phyloP scores from a whole-genome alignment of 768 basidiomycete genomes.

The Clitopilus hobsonii region DNA sequence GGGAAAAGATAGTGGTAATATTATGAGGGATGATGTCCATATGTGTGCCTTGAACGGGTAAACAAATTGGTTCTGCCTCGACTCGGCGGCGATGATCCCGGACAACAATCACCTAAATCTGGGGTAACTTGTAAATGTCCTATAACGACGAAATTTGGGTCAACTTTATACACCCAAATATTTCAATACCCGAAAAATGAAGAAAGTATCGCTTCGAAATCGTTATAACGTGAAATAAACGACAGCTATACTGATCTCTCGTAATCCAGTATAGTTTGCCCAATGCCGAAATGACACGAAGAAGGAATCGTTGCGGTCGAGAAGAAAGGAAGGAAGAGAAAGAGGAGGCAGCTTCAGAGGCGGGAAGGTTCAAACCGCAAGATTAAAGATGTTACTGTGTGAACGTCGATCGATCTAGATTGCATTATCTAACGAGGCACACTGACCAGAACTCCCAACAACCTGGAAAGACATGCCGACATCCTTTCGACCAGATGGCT shows the following conservation, averaged over 20 bases:
- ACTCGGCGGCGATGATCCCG: background rate
- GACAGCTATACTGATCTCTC: background rate
- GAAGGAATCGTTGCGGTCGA: background rate
- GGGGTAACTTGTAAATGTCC: background rate
- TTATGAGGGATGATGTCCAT: slow-evolving; percentile 1
- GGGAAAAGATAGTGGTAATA: slow-evolving; percentile 10
- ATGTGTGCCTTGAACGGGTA: background rate
- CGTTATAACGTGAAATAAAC: background rate
- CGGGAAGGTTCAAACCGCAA: slow-evolving; percentile 8
- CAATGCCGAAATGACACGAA: background rate
- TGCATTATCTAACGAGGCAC: background rate
- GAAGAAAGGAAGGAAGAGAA: background rate
- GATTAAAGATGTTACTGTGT: slow-evolving; percentile 6
- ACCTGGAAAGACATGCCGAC: too few species aligned
- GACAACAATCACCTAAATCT: background rate
- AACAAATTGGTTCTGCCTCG: background rate
- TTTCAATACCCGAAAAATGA: background rate
- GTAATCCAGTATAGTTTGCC: background rate
- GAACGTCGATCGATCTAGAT: slow-evolving; percentile 6
- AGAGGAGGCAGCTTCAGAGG: background rate
- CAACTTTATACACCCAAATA: background rate
- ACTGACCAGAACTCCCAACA: too few species aligned
- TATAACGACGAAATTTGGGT: background rate
- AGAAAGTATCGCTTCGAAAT: background rate
- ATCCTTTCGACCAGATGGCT: background rate